Conservation (phyloP, 371 early-diverging fungal species). For the Haplosporangium sp. region DNA sequence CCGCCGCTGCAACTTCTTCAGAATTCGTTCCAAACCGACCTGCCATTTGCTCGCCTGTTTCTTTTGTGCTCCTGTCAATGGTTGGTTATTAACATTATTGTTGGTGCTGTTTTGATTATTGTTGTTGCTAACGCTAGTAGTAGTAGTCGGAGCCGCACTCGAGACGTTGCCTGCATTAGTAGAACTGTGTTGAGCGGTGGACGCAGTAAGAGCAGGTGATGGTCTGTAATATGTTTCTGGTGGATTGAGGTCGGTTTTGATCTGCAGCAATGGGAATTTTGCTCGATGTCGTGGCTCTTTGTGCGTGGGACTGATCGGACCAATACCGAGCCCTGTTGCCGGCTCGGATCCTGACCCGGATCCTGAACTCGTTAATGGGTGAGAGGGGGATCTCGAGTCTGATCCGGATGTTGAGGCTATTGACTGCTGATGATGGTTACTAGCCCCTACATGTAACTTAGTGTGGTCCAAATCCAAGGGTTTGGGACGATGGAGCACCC, state of each 20-base stretch:
- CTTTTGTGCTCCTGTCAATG: not conserved
- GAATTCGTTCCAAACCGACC: conserved; percentile 36
- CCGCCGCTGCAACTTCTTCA: conserved; percentile 48
- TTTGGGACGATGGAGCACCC: conserved; percentile 35
- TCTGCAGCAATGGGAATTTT: conserved; percentile 38
- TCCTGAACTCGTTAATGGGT: conserved; percentile 3
- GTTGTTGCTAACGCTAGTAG: not conserved
- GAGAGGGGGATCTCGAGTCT: conserved; percentile 7
- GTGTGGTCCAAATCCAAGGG: conserved; percentile 42
- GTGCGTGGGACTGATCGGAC: conserved; percentile 2
- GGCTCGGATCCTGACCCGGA: conserved; percentile 6
- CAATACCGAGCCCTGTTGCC: not conserved
- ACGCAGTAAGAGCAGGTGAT: not conserved
- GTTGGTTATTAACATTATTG: not conserved
- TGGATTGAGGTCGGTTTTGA: conserved; percentile 40
- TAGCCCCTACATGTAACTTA: conserved; percentile 8
- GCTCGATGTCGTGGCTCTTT: conserved; percentile 21
- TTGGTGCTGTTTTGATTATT: not conserved
- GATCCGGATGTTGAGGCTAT: conserved; percentile 11
- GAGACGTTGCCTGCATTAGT: not conserved
- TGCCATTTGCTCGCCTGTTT: conserved; percentile 43
- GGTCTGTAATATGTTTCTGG: conserved; percentile 13
- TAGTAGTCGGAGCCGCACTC: too few relatives aligned
- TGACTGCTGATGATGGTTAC: conserved; percentile 5
- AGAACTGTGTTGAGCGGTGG: not conserved